Evolutionary conservation across 2,329 filamentous ascomycete species (phyloP).

Genomic region (Neonectria neomacrospora): DNA sequence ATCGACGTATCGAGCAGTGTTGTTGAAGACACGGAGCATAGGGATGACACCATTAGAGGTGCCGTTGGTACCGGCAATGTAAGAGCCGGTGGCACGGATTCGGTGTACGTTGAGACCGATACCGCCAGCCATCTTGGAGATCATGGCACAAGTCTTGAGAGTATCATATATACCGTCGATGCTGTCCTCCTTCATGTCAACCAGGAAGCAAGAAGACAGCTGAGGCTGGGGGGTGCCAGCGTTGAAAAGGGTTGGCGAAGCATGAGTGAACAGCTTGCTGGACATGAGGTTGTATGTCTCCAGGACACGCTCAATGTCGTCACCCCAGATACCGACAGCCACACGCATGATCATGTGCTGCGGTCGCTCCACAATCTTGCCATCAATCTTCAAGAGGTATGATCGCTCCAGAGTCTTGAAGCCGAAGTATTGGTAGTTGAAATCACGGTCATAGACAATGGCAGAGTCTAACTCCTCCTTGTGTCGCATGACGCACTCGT

Average conservation of each 20-base stretch:
- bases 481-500: slow-evolving; percentile 94
- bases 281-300: slow-evolving; percentile 99
- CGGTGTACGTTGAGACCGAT: slow-evolving; percentile 97
- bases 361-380: slow-evolving; percentile 95
- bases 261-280: slow-evolving; percentile 97
- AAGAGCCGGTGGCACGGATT: slow-evolving; percentile 96
- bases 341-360: slow-evolving; percentile 99
- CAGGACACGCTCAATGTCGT: slow-evolving; percentile 91
- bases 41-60: slow-evolving; percentile 97
- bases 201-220: slow-evolving; percentile 97
- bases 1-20: slow-evolving; percentile 98
- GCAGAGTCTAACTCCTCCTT: slow-evolving; percentile 98
- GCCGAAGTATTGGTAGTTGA: slow-evolving; percentile 99
- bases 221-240: slow-evolving; percentile 95
- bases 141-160: slow-evolving; percentile 99
- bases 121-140: slow-evolving; percentile 98
- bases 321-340: slow-evolving; percentile 94
- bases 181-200: slow-evolving; percentile 99
- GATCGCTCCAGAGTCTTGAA: slow-evolving; percentile 99
- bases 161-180: slow-evolving; percentile 99
- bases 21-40: slow-evolving; percentile 99
- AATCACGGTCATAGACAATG: slow-evolving; percentile 98
- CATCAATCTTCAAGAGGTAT: slow-evolving; percentile 94
- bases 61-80: slow-evolving; percentile 97
- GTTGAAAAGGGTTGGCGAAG: slow-evolving; percentile 97